Percentiles rank a stretch among this genome's conserved stretches.
phyloP scores from a whole-genome alignment of 345 rosid genomes.

The Ailanthus altissimus region DNA sequence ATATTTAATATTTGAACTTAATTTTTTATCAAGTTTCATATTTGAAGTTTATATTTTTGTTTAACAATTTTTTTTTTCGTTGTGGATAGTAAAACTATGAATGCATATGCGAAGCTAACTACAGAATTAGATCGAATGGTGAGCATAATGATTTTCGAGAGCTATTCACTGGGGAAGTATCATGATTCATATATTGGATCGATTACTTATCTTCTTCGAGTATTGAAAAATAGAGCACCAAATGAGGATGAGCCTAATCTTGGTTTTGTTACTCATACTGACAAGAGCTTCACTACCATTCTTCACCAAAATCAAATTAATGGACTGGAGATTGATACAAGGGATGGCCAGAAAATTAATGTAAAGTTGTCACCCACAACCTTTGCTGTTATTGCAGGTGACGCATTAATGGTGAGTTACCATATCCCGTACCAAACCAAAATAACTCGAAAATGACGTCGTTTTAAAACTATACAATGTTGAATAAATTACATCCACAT shows the following conservation, averaged over 20 bases:
- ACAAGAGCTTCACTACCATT: conserved; percentile 58
- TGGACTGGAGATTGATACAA: conserved; percentile 55
- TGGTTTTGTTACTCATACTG: conserved; percentile 55
- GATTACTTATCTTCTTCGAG: conserved; percentile 48
- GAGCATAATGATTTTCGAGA: conserved; percentile 58
- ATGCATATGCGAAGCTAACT: conserved; percentile 24
- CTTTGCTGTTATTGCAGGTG: conserved; percentile 62
- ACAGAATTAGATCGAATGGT: conserved; percentile 50
- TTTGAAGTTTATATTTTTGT: not conserved
- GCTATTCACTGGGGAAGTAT: conserved; percentile 44
- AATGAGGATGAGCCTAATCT: conserved; percentile 28
- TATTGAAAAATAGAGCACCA: conserved; percentile 51
- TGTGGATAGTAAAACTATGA: conserved; percentile 17
- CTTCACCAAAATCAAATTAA: conserved; percentile 62
- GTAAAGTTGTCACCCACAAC: conserved; percentile 48
- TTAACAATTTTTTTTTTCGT: not conserved
- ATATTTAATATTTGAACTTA: not conserved
- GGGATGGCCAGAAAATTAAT: conserved; percentile 45
- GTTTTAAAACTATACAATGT: too few species aligned
- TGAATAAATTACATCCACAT: too few species aligned
- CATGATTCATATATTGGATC: conserved; percentile 37
- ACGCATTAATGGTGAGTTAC: conserved; percentile 47
- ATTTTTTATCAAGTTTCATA: not conserved
- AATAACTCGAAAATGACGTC: too few species aligned
- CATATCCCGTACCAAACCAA: not conserved